A percentile compares a stretch with the other conserved stretches of the same genome.
Conservation (phyloP, 2,329 filamentous ascomycete species). For the Penicillium sclerotiorum region DNA sequence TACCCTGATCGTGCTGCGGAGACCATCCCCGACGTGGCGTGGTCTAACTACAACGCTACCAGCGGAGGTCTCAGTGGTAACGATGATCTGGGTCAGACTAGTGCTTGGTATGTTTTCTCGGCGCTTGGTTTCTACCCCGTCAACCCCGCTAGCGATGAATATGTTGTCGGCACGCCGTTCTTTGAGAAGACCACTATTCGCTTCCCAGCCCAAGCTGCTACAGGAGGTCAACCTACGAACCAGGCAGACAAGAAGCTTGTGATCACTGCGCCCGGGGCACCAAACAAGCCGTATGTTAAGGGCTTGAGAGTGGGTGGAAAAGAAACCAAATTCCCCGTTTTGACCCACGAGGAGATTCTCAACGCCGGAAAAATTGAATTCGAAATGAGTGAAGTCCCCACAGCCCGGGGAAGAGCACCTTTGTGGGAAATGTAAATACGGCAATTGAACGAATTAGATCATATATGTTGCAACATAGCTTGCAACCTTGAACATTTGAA, state of each 20-base stretch:
- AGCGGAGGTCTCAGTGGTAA: slow-evolving; percentile 51
- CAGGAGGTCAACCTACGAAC: slow-evolving; percentile 26
- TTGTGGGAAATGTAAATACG: background rate
- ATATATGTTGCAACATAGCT: background rate
- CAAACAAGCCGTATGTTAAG: slow-evolving; percentile 45
- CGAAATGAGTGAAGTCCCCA: slow-evolving; percentile 49
- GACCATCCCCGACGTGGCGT: slow-evolving; percentile 42
- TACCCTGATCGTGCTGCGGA: slow-evolving; percentile 44
- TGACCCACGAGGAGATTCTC: slow-evolving; percentile 48
- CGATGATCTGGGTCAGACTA: slow-evolving; percentile 56
- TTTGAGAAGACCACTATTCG: slow-evolving; percentile 49
- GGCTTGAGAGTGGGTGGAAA: slow-evolving; percentile 46
- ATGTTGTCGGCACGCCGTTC: slow-evolving; percentile 50
- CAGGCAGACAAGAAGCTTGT: slow-evolving; percentile 31
- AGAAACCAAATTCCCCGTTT: slow-evolving; percentile 34
- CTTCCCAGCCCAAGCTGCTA: slow-evolving; percentile 37
- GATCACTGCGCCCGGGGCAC: slow-evolving; percentile 47
- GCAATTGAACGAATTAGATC: background rate
- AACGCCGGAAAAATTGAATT: slow-evolving; percentile 45
- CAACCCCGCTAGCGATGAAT: slow-evolving; percentile 50
- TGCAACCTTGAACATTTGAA: background rate
- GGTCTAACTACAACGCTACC: slow-evolving; percentile 50
- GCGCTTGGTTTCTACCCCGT: slow-evolving; percentile 53
- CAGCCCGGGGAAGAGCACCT: slow-evolving; percentile 31
- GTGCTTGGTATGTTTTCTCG: slow-evolving; percentile 54